phyloP scores from a whole-genome alignment of 805 yeast species.

The Barnettozyma californica region DNA sequence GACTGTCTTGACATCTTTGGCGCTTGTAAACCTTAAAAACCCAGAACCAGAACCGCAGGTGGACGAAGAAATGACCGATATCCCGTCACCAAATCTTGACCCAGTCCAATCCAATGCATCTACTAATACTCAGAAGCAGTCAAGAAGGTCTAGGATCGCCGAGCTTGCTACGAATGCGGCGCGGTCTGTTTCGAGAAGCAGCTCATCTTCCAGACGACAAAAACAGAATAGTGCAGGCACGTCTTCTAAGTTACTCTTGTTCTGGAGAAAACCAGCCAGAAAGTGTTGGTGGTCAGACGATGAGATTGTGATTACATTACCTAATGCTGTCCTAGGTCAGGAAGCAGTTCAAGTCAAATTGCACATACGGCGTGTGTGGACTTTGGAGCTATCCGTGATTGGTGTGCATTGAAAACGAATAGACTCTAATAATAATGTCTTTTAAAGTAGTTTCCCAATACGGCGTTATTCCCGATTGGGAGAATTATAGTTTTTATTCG shows the following conservation, averaged over 20 bases:
- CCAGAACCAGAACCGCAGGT: constrained; percentile 21
- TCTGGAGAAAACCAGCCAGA: constrained; percentile 97
- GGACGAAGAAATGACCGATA: constrained; percentile 8
- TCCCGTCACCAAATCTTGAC: constrained; percentile 33
- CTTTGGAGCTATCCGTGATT: constrained; percentile 83
- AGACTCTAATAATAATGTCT: not conserved
- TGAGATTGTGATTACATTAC: constrained; percentile 38
- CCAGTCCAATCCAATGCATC: constrained; percentile 37
- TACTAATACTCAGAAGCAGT: constrained; percentile 24
- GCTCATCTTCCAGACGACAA: constrained; percentile 17
- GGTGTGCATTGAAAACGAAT: constrained; percentile 52
- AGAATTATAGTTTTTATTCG: not conserved
- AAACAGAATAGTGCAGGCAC: constrained; percentile 30
- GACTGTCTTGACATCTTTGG: constrained; percentile 81
- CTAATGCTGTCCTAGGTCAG: constrained; percentile 27
- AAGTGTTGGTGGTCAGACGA: constrained; percentile 97
- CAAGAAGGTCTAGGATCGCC: constrained; percentile 54
- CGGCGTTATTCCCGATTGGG: not conserved
- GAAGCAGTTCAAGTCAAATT: constrained; percentile 49
- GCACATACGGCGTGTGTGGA: constrained; percentile 94
- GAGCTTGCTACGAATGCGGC: constrained; percentile 51
- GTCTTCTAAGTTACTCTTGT: constrained; percentile 66
- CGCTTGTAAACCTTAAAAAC: constrained; percentile 55
- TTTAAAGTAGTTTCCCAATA: not conserved
- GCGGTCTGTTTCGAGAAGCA: constrained; percentile 47